Percentiles rank a stretch among this genome's conserved stretches.
Conservation (phyloP, 2,329 filamentous ascomycete genomes). For the Sarocladium brachiariae region DNA sequence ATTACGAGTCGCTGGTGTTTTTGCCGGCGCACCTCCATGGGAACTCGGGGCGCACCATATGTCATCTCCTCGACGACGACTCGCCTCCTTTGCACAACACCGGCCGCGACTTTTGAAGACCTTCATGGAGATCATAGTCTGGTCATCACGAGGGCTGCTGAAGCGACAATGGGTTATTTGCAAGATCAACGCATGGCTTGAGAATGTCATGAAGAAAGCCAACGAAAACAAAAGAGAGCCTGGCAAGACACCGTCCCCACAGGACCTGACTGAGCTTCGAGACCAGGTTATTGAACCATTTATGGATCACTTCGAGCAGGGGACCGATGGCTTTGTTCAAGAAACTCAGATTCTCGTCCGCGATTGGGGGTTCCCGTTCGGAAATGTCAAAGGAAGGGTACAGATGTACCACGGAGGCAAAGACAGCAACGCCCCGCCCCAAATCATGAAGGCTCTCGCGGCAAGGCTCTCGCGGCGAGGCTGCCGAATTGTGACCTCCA, state of each 20-base stretch:
- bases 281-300: conserved; percentile 22
- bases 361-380: conserved; percentile 24
- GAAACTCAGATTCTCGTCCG: conserved; percentile 23
- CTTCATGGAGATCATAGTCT: neutral
- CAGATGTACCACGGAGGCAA: conserved; percentile 26
- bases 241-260: conserved; percentile 1
- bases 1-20: conserved; percentile 10
- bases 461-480: too few species aligned
- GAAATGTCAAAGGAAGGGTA: conserved; percentile 20
- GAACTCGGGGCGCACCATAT: neutral
- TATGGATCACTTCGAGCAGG: conserved; percentile 24
- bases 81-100: neutral
- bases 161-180: neutral
- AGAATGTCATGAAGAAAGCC: conserved; percentile 13
- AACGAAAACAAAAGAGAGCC: conserved; percentile 11
- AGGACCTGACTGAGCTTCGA: conserved; percentile 15
- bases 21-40: conserved; percentile 6
- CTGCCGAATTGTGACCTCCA: conserved; percentile 24
- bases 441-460: conserved; percentile 29
- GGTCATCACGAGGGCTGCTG: neutral
- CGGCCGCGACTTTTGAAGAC: neutral
- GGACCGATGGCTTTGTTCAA: conserved; percentile 17
- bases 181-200: conserved; percentile 19
- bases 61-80: neutral
- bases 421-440: conserved; percentile 25